A percentile compares a stretch with the other conserved stretches of the same genome.
These are phyloP conservation scores for Apiotrichum domesticum DNA, from an alignment of 1,284 basidiomycete species.

Conservation along the genomic window DNA sequence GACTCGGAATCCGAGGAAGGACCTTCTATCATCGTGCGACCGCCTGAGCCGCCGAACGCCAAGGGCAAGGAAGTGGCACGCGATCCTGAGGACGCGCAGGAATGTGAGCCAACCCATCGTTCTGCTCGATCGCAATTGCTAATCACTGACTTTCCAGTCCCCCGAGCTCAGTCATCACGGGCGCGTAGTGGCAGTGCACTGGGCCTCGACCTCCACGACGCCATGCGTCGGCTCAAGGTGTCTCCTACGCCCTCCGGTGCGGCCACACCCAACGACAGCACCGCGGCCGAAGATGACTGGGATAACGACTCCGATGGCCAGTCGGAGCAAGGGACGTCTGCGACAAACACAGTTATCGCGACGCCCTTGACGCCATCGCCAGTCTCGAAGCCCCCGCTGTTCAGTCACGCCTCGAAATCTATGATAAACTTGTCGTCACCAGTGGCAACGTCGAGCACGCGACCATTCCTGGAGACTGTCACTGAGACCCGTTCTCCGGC, in stretches of 20 bases:
- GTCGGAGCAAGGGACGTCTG: constrained; percentile 1
- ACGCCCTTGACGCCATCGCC: constrained; percentile 1
- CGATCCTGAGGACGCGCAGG: neutral
- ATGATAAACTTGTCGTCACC: constrained; percentile 51
- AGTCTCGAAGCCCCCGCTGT: constrained; percentile 51
- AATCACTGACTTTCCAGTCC: neutral
- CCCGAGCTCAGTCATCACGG: neutral
- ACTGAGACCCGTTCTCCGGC: constrained; percentile 1
- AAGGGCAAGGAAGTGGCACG: constrained; percentile 1
- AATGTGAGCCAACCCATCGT: neutral
- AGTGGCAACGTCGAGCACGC: neutral
- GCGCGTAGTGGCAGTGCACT: neutral
- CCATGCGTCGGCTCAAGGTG: no score
- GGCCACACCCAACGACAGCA: neutral
- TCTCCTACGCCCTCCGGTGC: no score
- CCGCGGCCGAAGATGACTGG: constrained; percentile 1
- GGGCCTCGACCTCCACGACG: no score
- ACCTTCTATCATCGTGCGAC: neutral
- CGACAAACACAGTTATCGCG: constrained; percentile 5
- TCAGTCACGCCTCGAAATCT: constrained; percentile 58
- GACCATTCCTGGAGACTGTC: constrained; percentile 21
- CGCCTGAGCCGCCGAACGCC: neutral
- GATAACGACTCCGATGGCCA: constrained; percentile 1
- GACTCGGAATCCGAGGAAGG: constrained; percentile 7
- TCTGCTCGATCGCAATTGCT: neutral